Base-by-base conservation (phyloP, 148 eudicot species). In the Spergularia marina region DNA sequence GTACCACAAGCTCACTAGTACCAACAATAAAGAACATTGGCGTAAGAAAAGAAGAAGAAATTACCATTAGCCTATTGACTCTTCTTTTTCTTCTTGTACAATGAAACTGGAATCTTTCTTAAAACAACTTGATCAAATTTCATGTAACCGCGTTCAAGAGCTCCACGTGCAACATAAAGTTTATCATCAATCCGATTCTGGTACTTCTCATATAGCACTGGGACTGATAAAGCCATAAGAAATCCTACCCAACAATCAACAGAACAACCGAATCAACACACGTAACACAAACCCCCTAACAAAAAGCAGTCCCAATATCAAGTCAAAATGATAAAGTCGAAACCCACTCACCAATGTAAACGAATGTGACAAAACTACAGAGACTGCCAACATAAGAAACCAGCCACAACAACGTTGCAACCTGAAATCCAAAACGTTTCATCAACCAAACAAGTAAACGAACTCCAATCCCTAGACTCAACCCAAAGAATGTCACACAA, bases 151-250 rank as follows among this genome's bases (percentile, higher is more conserved):
- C 81, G 60, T 65, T 85, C 83, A 41, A 88, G 16, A 49, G 84
- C 61, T 54, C 73, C 83, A 60, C 72, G 72, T 64, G 81, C 84
- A 74, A 74, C 72, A 21, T 17, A 75, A 76, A 92, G 80, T 86
- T 85, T 91, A 30, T 83, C 91, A 83, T 89, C 94, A 77, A 95
- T 79, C 80, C 34, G 88, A 64, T 81, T 79, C 86, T 91, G 99
- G 79, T 87, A 84, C 79, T 92, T 95, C 63, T 92, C 91, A 80
- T 92, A 95, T 77, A 95, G 73, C 23, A 82, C 44, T 6, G 99
- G 97, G 16, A 92, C 83, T 25, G 94, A 89, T 72, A 95, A 71
- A 77, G 97, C 78, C 53, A 95, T 85, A 80, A 95, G 90, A 76
- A 83, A 67, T 25, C 94, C 98, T 95, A 82, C 41, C 53, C 72